A percentile compares a stretch with the other conserved stretches of the same genome.
phyloP scores from a whole-genome alignment of 345 rosid genomes.

The Geranium brycei region DNA sequence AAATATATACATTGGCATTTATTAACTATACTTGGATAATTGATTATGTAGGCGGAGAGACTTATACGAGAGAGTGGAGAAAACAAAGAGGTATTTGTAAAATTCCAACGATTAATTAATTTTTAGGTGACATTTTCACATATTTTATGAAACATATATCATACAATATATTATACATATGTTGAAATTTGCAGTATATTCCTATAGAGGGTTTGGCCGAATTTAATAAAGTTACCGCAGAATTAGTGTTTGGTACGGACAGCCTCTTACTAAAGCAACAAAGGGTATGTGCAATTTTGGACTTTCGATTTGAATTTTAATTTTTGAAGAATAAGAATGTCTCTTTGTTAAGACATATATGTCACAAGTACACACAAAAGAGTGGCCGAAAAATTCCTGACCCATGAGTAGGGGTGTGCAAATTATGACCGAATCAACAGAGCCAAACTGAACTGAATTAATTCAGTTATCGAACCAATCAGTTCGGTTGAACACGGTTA shows the following conservation, averaged over 20 bases:
- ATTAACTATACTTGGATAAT: slow-evolving; percentile 2
- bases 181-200: slow-evolving; percentile 52
- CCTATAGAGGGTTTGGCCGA: slow-evolving; percentile 90
- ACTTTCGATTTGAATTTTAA: background rate
- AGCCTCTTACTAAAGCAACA: slow-evolving; percentile 56
- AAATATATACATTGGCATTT: no score
- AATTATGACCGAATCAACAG: no score
- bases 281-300: slow-evolving; percentile 38
- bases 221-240: slow-evolving; percentile 87
- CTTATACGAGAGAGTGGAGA: slow-evolving; percentile 84
- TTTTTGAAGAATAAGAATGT: no score
- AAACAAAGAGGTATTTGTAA: slow-evolving; percentile 59
- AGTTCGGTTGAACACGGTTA: no score
- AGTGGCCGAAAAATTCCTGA: no score
- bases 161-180: background rate
- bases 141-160: background rate
- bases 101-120: background rate
- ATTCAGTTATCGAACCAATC: no score
- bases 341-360: no score
- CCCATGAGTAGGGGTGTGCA: no score
- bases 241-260: slow-evolving; percentile 70
- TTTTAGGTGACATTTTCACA: background rate
- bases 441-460: no score
- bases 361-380: no score
- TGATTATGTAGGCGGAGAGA: slow-evolving; percentile 54